Conservation (phyloP, 2,329 filamentous ascomycete species). For the Alternaria longipes region DNA sequence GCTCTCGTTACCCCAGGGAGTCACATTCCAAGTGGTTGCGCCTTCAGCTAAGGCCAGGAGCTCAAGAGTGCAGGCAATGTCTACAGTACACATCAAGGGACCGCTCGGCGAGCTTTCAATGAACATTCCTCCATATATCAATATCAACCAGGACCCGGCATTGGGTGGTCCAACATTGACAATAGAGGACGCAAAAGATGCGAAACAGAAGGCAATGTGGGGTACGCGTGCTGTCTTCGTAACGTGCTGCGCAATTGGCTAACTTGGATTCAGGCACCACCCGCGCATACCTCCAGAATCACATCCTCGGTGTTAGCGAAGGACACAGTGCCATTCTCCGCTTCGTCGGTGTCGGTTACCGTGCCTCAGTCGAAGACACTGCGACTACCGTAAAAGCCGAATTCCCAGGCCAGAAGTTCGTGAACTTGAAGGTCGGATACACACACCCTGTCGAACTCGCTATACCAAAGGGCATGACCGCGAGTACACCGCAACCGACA, state of each 20-base stretch:
- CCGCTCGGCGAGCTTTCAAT: conserved; percentile 83
- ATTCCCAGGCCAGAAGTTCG: conserved; percentile 85
- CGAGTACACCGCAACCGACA: conserved; percentile 88
- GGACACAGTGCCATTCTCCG: conserved; percentile 93
- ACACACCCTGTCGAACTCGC: conserved; percentile 93
- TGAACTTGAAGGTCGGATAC: conserved; percentile 94
- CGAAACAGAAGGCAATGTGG: conserved; percentile 94
- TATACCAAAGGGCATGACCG: conserved; percentile 82
- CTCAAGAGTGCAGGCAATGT: conserved; percentile 69
- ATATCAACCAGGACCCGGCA: conserved; percentile 72
- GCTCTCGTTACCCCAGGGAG: conserved; percentile 58
- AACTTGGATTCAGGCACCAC: conserved; percentile 72
- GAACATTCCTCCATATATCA: conserved; percentile 80
- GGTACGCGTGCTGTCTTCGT: conserved; percentile 62
- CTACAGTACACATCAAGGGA: conserved; percentile 78
- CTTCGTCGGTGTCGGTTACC: conserved; percentile 93
- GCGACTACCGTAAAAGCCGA: conserved; percentile 71
- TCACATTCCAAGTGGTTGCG: conserved; percentile 74
- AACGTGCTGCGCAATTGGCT: conserved; percentile 1
- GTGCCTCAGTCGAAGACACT: conserved; percentile 82
- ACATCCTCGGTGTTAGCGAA: conserved; percentile 94
- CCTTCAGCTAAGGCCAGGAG: conserved; percentile 68
- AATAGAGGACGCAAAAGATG: conserved; percentile 72
- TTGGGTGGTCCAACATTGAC: conserved; percentile 71
- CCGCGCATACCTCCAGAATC: conserved; percentile 87